A percentile compares a stretch with the other conserved stretches of the same genome.
Conservation (phyloP, 2,329 filamentous ascomycete genomes). For the Fusarium mangiferae region DNA sequence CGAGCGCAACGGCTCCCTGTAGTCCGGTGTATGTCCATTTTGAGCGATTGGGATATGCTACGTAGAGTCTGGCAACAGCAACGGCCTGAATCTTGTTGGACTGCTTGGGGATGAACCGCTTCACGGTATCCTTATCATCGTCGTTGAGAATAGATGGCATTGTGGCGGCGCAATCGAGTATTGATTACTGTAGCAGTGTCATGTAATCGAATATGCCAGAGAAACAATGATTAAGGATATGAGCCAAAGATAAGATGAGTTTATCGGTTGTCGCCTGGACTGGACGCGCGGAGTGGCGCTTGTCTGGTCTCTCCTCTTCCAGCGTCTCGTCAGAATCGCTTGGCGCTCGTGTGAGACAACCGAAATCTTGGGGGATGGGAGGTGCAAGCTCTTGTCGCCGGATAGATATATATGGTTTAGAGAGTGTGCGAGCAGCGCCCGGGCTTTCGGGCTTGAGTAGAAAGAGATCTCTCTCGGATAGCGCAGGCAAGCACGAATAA, state of each 20-base stretch:
- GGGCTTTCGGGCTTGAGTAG: conserved; percentile 41
- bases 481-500: conserved; percentile 42
- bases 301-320: conserved; percentile 37
- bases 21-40: conserved; percentile 95
- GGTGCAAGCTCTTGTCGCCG: conserved; percentile 11
- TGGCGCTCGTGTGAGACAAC: conserved; percentile 44
- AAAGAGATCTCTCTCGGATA: conserved; percentile 41
- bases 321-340: conserved; percentile 34
- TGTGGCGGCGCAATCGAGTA: conserved; percentile 39
- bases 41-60: conserved; percentile 85
- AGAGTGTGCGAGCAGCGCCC: conserved; percentile 37
- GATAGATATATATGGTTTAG: conserved; percentile 23
- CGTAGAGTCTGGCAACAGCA: conserved; percentile 90
- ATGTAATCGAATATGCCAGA: neutral
- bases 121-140: conserved; percentile 96
- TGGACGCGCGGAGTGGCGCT: conserved; percentile 43
- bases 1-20: conserved; percentile 89
- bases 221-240: conserved; percentile 4
- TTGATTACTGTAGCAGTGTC: neutral
- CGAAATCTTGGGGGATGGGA: conserved; percentile 15
- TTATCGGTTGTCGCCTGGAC: conserved; percentile 23
- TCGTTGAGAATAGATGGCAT: conserved; percentile 82
- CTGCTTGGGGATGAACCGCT: conserved; percentile 90
- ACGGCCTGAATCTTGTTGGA: conserved; percentile 98
- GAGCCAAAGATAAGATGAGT: conserved; percentile 22